Conservation (phyloP, 2,329 filamentous ascomycete species). For the Sporothrix schenckii region DNA sequence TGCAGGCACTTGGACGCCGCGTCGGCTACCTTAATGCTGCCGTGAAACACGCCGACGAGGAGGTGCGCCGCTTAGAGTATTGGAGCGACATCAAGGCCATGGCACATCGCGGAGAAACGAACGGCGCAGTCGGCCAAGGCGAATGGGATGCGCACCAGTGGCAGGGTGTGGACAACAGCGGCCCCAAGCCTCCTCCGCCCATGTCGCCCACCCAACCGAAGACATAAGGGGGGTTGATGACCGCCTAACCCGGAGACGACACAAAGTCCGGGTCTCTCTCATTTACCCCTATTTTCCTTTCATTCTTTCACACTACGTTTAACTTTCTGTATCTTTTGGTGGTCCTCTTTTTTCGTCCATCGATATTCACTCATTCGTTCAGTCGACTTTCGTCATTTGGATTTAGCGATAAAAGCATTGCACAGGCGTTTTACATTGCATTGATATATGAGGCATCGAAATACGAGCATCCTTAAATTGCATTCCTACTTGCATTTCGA, state of each 20-base stretch:
- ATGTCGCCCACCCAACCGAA: not conserved
- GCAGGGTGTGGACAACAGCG: conserved; percentile 59
- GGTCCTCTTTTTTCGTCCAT: too few species aligned
- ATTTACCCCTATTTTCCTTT: not conserved
- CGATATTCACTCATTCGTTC: not conserved
- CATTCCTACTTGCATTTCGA: not conserved
- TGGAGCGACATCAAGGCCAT: conserved; percentile 83
- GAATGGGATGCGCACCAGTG: conserved; percentile 51
- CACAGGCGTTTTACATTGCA: conserved; percentile 7
- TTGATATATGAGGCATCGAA: not conserved
- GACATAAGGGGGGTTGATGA: not conserved
- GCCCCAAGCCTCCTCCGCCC: conserved; percentile 47
- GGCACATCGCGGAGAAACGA: conserved; percentile 56
- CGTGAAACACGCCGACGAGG: conserved; percentile 73
- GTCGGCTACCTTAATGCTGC: conserved; percentile 73
- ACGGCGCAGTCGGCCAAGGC: conserved; percentile 49
- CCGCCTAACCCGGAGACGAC: too few species aligned
- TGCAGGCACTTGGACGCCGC: conserved; percentile 43
- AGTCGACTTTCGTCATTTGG: not conserved
- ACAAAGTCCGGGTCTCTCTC: not conserved
- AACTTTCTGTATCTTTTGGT: not conserved
- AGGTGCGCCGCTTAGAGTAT: conserved; percentile 79
- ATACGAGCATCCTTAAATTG: conserved; percentile 11
- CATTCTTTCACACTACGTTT: not conserved
- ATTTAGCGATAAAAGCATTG: conserved; percentile 15